These are phyloP conservation scores for Cyclocybe aegerita DNA, from an alignment of 768 basidiomycete species.

Conservation along the genomic window DNA sequence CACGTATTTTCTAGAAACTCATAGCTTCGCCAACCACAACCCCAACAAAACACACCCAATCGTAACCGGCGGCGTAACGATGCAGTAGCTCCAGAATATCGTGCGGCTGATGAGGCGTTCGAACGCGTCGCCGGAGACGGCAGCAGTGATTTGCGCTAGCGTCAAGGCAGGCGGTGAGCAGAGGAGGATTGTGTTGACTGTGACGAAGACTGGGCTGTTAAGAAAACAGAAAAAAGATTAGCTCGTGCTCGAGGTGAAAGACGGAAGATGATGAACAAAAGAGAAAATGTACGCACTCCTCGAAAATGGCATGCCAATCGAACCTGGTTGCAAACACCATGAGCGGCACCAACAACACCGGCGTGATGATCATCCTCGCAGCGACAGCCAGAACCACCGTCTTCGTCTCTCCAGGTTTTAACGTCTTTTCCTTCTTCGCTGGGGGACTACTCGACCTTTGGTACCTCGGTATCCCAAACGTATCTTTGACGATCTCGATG, in stretches of 20 bases:
- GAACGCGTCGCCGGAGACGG: slow-evolving; percentile 82
- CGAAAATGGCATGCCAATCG: slow-evolving; percentile 62
- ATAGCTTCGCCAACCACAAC: slow-evolving; percentile 59
- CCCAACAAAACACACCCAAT: slow-evolving; percentile 77
- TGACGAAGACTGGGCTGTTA: slow-evolving; percentile 79
- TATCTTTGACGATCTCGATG: not conserved
- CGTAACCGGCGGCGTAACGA: slow-evolving; percentile 85
- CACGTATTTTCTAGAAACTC: slow-evolving; percentile 4
- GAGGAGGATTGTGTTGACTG: slow-evolving; percentile 81
- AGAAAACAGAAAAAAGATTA: slow-evolving; percentile 2
- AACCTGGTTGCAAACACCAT: slow-evolving; percentile 62
- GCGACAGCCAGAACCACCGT: slow-evolving; percentile 84
- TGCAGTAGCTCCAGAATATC: slow-evolving; percentile 91
- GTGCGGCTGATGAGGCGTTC: slow-evolving; percentile 89
- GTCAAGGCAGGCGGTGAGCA: slow-evolving; percentile 74
- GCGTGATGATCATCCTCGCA: slow-evolving; percentile 86
- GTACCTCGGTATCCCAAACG: not conserved
- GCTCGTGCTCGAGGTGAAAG: slow-evolving; percentile 1
- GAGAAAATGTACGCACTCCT: slow-evolving; percentile 57
- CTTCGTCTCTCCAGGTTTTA: slow-evolving; percentile 66
- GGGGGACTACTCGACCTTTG: no score
- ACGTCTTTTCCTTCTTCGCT: not conserved
- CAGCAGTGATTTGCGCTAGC: slow-evolving; percentile 75
- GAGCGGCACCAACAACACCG: slow-evolving; percentile 73
- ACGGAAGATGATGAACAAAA: not conserved